Base-by-base conservation (phyloP, 805 yeast species). In the Hanseniaspora meyeri region DNA sequence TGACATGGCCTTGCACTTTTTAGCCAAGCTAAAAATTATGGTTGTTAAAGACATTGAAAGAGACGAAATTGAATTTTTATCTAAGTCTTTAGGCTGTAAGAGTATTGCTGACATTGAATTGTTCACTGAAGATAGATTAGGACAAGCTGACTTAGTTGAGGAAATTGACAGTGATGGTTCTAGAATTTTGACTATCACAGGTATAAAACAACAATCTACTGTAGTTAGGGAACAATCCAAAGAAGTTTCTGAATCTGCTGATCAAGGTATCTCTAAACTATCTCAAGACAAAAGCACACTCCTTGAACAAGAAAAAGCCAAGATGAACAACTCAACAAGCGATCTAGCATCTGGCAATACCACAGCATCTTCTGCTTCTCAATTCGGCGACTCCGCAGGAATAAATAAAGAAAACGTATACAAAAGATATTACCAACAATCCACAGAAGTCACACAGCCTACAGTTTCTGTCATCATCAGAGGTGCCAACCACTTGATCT, bases 71-170 rank as follows among this genome's bases (percentile, higher is more conserved):
- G 98, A 93, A 69, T 93, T 93, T 66, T 79, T 93, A 64, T 75
- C 82, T 59, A 75, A 74, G 61, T 82, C 95, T 61, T 75, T 89
- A 52, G 96, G 96, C 4, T 90, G 97, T 72, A 87, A 85, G 66
- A 97, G 97, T 58, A 86, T 93, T 63, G 96, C 99, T 9, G 98
- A 93, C 66, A 78, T 90, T 62, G 98, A 91, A 58, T 79, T 87
- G 59, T 93, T 93, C 70, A 78, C 91, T 19, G 99, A 93, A 71
- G 96, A 85, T 69, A 81, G 95, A 66, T 78, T 93, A 57, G 98
- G 97, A 17, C 70, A 80, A 34, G 98, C 96, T 32, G 98, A 93
- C 64, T 74, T 88, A 59, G 82, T 93, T 40, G 97, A 93, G 72
- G 98, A 93, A 72, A 79, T 77, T 58, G 95, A 88, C 67, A 80